Evolutionary conservation across 768 basidiomycete species (phyloP).

Genomic region (Kwoniella bestiolae): DNA sequence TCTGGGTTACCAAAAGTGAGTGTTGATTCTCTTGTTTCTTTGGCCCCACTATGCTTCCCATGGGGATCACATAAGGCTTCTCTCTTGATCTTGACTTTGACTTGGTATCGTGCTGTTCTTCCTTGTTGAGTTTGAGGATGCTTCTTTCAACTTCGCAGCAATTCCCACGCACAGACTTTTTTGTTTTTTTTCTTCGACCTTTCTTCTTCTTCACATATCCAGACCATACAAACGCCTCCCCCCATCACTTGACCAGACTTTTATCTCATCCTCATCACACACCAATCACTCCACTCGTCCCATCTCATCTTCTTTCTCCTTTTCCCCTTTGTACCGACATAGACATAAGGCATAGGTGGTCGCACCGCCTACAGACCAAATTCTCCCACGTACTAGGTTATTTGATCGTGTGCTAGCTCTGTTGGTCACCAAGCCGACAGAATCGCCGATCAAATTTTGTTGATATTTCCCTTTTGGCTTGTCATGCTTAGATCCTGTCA

Average conservation of each 20-base stretch:
- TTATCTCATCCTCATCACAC: too few species aligned
- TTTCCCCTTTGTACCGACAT: neutral
- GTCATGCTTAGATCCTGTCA: neutral
- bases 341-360: neutral
- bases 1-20: neutral
- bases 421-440: neutral
- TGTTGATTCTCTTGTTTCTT: neutral
- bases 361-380: neutral
- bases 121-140: neutral
- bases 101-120: neutral
- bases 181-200: constrained; percentile 31
- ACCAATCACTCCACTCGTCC: constrained; percentile 71
- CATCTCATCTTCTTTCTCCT: neutral
- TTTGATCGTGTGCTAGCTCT: neutral
- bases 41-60: neutral
- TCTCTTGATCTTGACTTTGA: neutral
- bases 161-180: constrained; percentile 42
- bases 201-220: constrained; percentile 31
- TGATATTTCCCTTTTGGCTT: neutral
- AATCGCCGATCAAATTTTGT: constrained; percentile 11
- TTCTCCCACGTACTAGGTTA: neutral
- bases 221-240: constrained; percentile 4
- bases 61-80: neutral
- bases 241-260: constrained; percentile 47
- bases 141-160: constrained; percentile 50